Evolutionary conservation across 805 yeast genomes (phyloP), one percentile per base, ranked within the genome.

Genomic region (Ogataea philodendri): DNA sequence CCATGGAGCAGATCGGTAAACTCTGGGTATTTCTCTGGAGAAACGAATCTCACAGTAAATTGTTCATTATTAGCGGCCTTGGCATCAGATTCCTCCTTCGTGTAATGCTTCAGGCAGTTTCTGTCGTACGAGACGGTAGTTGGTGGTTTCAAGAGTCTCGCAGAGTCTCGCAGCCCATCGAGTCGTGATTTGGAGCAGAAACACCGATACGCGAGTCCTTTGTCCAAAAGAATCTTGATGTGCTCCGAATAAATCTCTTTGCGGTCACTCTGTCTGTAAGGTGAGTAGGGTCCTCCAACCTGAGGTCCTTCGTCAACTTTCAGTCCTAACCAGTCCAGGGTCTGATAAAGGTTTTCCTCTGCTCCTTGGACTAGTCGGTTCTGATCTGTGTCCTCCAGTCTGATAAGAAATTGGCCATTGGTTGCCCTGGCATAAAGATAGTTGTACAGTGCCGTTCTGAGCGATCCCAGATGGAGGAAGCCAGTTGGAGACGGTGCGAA

Each of bases 401-500:
- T 67, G 10, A 93, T 58, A 3, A 93, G 42, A 51, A 93, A 93
- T 49, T 76, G 73, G 0, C 98, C 98, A 0, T 76, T 74, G 0
- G 96, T 86, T 35, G 74, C 69, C 49, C 68, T 76, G 0, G 98
- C 97, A 10, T 85, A 62, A 11, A 93, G 59, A 51, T 80, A 93
- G 59, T 93, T 93, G 62, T 87, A 93, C 13, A 93, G 60, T 0
- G 97, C 97, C 0, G 99, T 93, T 57, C 99, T 66, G 29, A 93
- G 56, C 0, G 97, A 89, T 0, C 99, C 99, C 41, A 93, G 57
- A 57, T 93, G 99, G n/a, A 93, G 67, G 43, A 76, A 76, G 0
- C 99, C 99, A 0, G 99, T 93, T 1, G 99, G 99, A 2, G 97
- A 88, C 0, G 99, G 98, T 0, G 99, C 99, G 61, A 93, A 93